These are phyloP conservation scores for Candida tropicalis DNA, from an alignment of 1,139 yeast species.

Conservation along the genomic window DNA sequence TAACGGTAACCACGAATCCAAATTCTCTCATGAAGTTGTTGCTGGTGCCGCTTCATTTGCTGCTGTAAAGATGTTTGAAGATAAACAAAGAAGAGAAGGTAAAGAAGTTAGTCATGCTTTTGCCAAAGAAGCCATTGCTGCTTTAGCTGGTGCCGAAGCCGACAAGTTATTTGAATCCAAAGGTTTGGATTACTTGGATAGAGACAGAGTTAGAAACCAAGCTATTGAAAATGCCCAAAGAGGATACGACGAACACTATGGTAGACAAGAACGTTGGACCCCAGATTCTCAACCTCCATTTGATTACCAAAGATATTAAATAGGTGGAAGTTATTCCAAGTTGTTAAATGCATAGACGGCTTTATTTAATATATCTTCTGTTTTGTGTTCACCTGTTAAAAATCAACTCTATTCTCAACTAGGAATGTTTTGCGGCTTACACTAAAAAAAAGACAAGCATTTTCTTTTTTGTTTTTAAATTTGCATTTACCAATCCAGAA, in stretches of 20 bases:
- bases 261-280: slow-evolving; percentile 29
- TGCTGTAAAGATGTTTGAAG: slow-evolving; percentile 35
- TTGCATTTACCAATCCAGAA: slow-evolving; percentile 2
- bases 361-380: no score
- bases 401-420: background rate
- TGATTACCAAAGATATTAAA: slow-evolving; percentile 23
- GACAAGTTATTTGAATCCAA: slow-evolving; percentile 38
- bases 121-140: slow-evolving; percentile 34
- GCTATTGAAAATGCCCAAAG: slow-evolving; percentile 25
- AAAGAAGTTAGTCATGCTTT: slow-evolving; percentile 34
- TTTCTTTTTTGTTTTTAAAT: no score
- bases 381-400: no score
- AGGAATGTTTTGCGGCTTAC: slow-evolving; percentile 5
- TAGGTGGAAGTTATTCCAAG: no score
- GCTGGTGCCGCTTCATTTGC: slow-evolving; percentile 41
- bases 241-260: slow-evolving; percentile 34
- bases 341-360: no score
- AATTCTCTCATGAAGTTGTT: slow-evolving; percentile 34
- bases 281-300: slow-evolving; percentile 31
- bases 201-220: slow-evolving; percentile 26
- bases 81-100: slow-evolving; percentile 36
- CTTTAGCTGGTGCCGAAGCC: slow-evolving; percentile 36
- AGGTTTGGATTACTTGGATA: slow-evolving; percentile 38
- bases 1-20: slow-evolving; percentile 26
- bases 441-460: no score